Evolutionary conservation across 2,329 filamentous ascomycete genomes (phyloP).

Genomic region (Cercospora sp.): DNA sequence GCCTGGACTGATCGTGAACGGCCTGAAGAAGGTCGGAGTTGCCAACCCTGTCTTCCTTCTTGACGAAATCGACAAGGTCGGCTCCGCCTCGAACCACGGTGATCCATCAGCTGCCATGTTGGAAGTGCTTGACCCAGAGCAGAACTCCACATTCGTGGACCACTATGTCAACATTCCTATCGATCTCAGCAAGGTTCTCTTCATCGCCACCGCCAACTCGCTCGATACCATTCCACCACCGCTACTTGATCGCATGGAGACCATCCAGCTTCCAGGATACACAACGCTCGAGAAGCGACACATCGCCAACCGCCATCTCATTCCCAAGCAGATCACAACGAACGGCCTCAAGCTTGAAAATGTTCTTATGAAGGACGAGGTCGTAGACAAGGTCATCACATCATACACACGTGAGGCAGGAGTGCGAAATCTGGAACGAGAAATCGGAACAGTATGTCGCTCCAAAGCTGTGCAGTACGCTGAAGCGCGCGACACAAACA

Average conservation of each 20-base stretch:
- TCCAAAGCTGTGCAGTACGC: constrained; percentile 94
- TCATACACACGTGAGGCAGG: constrained; percentile 95
- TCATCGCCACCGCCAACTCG: constrained; percentile 94
- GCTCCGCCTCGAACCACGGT: constrained; percentile 85
- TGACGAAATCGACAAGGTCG: constrained; percentile 97
- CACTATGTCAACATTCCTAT: constrained; percentile 96
- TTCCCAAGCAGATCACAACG: constrained; percentile 90
- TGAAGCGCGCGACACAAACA: constrained; percentile 76
- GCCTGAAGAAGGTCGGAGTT: constrained; percentile 91
- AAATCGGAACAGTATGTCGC: constrained; percentile 91
- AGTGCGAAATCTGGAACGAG: constrained; percentile 92
- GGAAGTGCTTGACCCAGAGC: constrained; percentile 94
- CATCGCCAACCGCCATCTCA: constrained; percentile 88
- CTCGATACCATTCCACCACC: constrained; percentile 94
- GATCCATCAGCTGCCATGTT: constrained; percentile 97
- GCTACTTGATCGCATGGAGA: constrained; percentile 95
- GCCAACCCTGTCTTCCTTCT: constrained; percentile 93
- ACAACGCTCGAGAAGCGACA: constrained; percentile 96
- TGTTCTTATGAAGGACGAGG: constrained; percentile 74
- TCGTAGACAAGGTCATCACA: constrained; percentile 93
- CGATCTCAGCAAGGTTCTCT: constrained; percentile 92
- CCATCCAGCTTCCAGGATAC: constrained; percentile 88
- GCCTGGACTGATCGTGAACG: constrained; percentile 92
- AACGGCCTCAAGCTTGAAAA: constrained; percentile 81
- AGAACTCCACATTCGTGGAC: constrained; percentile 92